These are phyloP conservation scores for Fusarium tjaetaba DNA, from an alignment of 2,329 filamentous ascomycete species.

Conservation along the genomic window DNA sequence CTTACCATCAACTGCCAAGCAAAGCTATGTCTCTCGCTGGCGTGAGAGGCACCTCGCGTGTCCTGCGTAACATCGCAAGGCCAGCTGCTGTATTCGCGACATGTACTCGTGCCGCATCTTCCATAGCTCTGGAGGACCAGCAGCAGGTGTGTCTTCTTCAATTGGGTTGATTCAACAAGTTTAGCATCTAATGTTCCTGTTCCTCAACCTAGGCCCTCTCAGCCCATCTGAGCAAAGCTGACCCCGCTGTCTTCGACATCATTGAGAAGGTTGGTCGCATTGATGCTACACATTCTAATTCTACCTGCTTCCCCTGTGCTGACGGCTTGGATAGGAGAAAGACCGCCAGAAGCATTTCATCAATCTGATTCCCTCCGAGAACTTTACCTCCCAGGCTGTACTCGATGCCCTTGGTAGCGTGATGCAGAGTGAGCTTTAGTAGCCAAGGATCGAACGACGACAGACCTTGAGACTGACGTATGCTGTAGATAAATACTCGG, in stretches of 20 bases:
- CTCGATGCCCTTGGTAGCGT: conserved; percentile 91
- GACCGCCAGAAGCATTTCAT: conserved; percentile 97
- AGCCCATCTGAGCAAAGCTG: conserved; percentile 81
- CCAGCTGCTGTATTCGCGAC: conserved; percentile 37
- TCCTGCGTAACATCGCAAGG: conserved; percentile 55
- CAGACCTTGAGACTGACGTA: not conserved
- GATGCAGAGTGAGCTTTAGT: conserved; percentile 79
- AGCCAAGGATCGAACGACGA: not conserved
- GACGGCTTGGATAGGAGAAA: conserved; percentile 76
- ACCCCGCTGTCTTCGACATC: conserved; percentile 87
- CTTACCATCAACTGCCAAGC: conserved; percentile 17
- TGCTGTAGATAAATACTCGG: conserved; percentile 90
- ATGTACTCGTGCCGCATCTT: conserved; percentile 54
- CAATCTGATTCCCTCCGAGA: conserved; percentile 95
- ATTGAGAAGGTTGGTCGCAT: conserved; percentile 78
- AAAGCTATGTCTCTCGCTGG: conserved; percentile 58
- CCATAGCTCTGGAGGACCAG: conserved; percentile 63
- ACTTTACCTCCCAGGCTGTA: conserved; percentile 93
- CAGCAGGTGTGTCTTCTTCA: conserved; percentile 61
- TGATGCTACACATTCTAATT: not conserved
- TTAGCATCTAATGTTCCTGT: conserved; percentile 21
- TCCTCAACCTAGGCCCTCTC: conserved; percentile 74
- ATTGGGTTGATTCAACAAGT: conserved; percentile 16
- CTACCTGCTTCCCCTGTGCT: not conserved
- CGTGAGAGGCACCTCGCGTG: conserved; percentile 60